Evolutionary conservation across 352 stramenopile species (phyloP), one percentile per base, ranked within the genome.

Genomic region (Stephanocyclus meneghinianus): DNA sequence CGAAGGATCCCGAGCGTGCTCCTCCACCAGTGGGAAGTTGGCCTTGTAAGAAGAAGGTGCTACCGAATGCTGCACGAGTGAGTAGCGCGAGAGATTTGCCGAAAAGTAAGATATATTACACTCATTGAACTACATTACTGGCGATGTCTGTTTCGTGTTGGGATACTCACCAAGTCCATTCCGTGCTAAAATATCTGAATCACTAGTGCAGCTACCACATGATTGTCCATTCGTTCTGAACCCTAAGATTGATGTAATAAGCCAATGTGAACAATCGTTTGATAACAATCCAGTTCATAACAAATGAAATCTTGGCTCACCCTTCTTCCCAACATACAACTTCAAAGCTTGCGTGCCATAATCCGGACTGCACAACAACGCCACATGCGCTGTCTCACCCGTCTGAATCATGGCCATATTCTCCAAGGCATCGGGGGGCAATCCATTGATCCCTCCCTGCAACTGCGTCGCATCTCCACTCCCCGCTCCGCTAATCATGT

Each of bases 241-340:
- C n/a, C 61, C 53, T 62, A 40, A 40, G 35, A 40, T 40, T 4
- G 3, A 40, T 26, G 21, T 26, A 26, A 26, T 26, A 26, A 26
- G 21, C 21, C 35, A 40, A 40, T 40, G 35, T 9, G 7, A 40
- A 40, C 0, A 40, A 40, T 4, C 35, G 7, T 40, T 26, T 26
- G 21, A 26, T 26, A 26, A 26, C 21, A 26, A 26, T 26, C 21
- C 21, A 26, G 21, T 26, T 26, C 35, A 40, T 4, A 40, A 40
- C 35, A 53, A 53, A 53, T 53, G 45, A 6, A 53, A 53, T 16
- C 5, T 16, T 10, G 2, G 13, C 45, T 53, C 35, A 62, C 53
- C 61, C 44, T 81, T 81, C 10, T 64, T 76, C 7, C 74, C 74
- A 56, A 81, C 69, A 61, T 81, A 81, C 16, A 81, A 37, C 45